phyloP scores from a whole-genome alignment of 768 basidiomycete species.

The Floccularia luteovirens region DNA sequence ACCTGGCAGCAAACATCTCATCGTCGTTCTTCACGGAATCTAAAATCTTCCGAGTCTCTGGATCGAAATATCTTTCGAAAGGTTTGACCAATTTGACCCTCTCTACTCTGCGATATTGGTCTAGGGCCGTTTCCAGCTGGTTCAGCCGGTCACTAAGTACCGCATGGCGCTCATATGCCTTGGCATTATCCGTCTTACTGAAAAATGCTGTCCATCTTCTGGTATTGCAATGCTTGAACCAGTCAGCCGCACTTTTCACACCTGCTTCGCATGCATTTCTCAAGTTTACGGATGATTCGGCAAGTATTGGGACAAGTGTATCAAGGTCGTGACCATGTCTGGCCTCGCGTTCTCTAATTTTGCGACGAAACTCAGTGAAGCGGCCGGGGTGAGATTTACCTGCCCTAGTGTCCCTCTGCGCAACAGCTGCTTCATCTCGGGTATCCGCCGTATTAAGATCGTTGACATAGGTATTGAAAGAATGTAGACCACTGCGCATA shows the following conservation, averaged over 20 bases:
- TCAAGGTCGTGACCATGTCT: constrained; percentile 35
- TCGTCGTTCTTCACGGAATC: constrained; percentile 8
- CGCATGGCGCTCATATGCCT: constrained; percentile 16
- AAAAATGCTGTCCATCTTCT: constrained; percentile 26
- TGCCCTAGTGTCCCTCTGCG: background rate
- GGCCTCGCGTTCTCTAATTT: constrained; percentile 23
- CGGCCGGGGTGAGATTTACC: constrained; percentile 14
- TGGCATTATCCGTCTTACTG: constrained; percentile 9
- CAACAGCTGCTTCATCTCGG: constrained; percentile 11
- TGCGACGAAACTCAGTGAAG: constrained; percentile 18
- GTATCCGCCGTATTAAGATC: constrained; percentile 18
- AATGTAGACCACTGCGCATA: constrained; percentile 26
- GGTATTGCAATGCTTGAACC: constrained; percentile 28
- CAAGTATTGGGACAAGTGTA: constrained; percentile 32
- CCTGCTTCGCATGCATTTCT: constrained; percentile 22
- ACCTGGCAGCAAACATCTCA: constrained; percentile 34
- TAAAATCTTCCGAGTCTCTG: constrained; percentile 20
- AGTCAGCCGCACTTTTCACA: constrained; percentile 14
- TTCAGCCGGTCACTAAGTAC: constrained; percentile 16
- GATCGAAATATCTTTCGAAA: constrained; percentile 33
- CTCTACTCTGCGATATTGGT: constrained; percentile 24
- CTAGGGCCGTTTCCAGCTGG: constrained; percentile 17
- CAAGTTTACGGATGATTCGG: constrained; percentile 22
- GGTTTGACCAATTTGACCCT: constrained; percentile 29
- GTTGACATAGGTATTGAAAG: constrained; percentile 30